phyloP scores from a whole-genome alignment of 495 filamentous ascomycete genomes.

The Aspergillus cavernicola region DNA sequence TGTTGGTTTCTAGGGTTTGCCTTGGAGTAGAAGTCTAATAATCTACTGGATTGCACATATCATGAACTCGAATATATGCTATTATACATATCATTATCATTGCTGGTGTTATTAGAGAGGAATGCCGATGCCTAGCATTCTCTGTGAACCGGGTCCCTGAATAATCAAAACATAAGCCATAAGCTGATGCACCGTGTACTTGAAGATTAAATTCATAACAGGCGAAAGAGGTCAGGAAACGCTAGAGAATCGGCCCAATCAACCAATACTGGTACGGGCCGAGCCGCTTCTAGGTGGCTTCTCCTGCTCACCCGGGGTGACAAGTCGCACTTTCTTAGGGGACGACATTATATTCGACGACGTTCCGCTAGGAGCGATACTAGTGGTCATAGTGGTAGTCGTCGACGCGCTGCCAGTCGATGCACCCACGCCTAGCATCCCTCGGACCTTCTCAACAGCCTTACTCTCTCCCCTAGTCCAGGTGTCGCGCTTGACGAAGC shows the following conservation, averaged over 20 bases:
- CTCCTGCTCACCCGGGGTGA: conserved; percentile 42
- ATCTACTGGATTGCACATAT: background rate
- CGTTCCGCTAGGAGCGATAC: conserved; percentile 16
- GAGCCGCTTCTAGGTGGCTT: conserved; percentile 20
- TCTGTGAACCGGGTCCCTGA: background rate
- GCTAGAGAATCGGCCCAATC: background rate
- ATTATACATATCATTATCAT: conserved; percentile 3
- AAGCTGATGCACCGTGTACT: too few relatives aligned
- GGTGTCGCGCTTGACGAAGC: conserved; percentile 41
- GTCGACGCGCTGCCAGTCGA: conserved; percentile 25
- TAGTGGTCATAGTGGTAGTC: conserved; percentile 11
- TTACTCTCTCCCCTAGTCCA: conserved; percentile 43
- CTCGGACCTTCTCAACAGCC: conserved; percentile 46
- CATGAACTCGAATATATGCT: background rate
- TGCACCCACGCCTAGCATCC: conserved; percentile 37
- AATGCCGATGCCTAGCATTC: background rate
- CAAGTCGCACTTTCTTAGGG: conserved; percentile 43
- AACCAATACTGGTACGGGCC: conserved; percentile 24
- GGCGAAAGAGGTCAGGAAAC: too few relatives aligned
- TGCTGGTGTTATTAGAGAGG: background rate
- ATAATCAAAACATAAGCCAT: too few relatives aligned
- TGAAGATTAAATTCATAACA: too few relatives aligned
- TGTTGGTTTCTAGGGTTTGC: background rate
- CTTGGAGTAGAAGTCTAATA: background rate
- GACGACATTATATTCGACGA: conserved; percentile 37